Conservation (phyloP, 2,329 filamentous ascomycete species). For the Hymenoscyphus fraxineus region DNA sequence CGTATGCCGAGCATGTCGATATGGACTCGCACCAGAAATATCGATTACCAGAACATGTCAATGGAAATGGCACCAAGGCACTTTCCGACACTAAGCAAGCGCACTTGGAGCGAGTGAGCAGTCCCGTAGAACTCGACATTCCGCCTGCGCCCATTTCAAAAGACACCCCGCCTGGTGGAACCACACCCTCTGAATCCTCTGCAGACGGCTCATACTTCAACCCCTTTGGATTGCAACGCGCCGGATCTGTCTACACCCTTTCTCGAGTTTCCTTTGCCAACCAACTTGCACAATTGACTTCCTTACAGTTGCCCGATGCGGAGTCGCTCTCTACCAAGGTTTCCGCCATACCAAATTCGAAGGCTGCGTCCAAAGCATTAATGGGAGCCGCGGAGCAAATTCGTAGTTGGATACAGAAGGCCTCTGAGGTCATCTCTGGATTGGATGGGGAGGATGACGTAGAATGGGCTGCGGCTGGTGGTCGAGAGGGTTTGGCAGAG, state of each 20-base stretch:
- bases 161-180: conserved; percentile 43
- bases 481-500: conserved; percentile 72
- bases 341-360: conserved; percentile 77
- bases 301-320: conserved; percentile 82
- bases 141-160: conserved; percentile 49
- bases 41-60: conserved; percentile 65
- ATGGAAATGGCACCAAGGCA: conserved; percentile 64
- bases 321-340: conserved; percentile 79
- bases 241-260: conserved; percentile 89
- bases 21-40: conserved; percentile 71
- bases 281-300: conserved; percentile 87
- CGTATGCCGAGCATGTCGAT: conserved; percentile 44
- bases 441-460: conserved; percentile 95
- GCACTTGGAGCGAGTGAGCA: conserved; percentile 48
- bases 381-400: conserved; percentile 90
- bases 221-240: conserved; percentile 60
- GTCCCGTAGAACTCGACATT: conserved; percentile 35
- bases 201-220: conserved; percentile 55
- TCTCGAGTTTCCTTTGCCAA: conserved; percentile 89
- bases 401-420: conserved; percentile 87
- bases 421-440: conserved; percentile 80
- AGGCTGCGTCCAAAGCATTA: conserved; percentile 77
- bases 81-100: conserved; percentile 55
- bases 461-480: conserved; percentile 90
- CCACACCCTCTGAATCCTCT: conserved; percentile 36